A percentile compares a stretch with the other conserved stretches of the same genome.
Evolutionary conservation across 495 filamentous ascomycete genomes (phyloP).

Genomic region (Paragyromitra xinjiangensis): DNA sequence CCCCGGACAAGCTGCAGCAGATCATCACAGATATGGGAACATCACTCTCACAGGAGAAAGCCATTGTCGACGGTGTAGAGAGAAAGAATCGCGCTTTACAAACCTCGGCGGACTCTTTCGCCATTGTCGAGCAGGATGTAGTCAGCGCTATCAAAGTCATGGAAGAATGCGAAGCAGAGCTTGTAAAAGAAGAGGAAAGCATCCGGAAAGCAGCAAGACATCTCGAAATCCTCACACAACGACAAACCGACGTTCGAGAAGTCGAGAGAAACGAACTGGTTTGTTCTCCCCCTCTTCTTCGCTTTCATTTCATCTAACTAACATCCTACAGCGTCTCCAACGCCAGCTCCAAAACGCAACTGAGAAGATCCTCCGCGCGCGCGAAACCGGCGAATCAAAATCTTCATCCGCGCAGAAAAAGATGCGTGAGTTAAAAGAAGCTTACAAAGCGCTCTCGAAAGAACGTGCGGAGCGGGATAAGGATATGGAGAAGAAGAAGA

Average conservation of each 20-base stretch:
- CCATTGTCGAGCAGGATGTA: constrained; percentile 82
- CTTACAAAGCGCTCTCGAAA: constrained; percentile 81
- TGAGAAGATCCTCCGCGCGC: constrained; percentile 81
- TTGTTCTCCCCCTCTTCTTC: neutral
- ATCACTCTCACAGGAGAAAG: constrained; percentile 76
- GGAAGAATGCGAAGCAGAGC: constrained; percentile 81
- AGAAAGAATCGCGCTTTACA: constrained; percentile 86
- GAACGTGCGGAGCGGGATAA: constrained; percentile 84
- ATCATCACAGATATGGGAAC: constrained; percentile 82
- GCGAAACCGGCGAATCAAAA: constrained; percentile 80
- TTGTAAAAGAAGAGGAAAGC: constrained; percentile 90
- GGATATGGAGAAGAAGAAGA: constrained; percentile 89
- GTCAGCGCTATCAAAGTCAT: constrained; percentile 84
- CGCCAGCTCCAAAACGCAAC: constrained; percentile 83
- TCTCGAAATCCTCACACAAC: constrained; percentile 84
- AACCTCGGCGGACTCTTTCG: constrained; percentile 87
- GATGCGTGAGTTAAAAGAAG: constrained; percentile 86
- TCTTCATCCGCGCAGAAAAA: constrained; percentile 77
- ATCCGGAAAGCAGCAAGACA: constrained; percentile 78
- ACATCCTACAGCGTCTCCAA: constrained; percentile 63
- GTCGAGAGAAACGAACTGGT: constrained; percentile 86
- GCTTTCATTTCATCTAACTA: neutral
- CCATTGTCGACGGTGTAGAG: constrained; percentile 85
- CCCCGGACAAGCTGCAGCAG: constrained; percentile 79
- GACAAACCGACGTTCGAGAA: constrained; percentile 86